Percentiles rank a stretch among this genome's conserved stretches.
These are phyloP conservation scores for Sonneratia alba DNA, from an alignment of 345 rosid species.

Conservation along the genomic window DNA sequence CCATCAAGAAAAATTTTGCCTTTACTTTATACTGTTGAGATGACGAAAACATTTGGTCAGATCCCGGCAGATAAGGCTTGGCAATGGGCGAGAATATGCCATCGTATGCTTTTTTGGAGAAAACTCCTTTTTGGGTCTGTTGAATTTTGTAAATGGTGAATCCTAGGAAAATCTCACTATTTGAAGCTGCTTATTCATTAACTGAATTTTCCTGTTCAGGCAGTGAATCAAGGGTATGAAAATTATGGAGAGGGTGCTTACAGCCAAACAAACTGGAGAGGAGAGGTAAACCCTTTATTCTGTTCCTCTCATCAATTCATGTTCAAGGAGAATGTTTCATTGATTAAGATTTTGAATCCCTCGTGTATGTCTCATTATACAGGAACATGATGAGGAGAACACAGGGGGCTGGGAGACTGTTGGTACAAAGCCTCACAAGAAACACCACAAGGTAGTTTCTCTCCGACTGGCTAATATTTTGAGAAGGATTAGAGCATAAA, in stretches of 20 bases:
- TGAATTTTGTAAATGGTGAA: not conserved
- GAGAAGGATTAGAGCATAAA: not conserved
- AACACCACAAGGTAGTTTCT: slow-evolving; percentile 36
- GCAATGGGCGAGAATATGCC: not conserved
- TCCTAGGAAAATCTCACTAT: not conserved
- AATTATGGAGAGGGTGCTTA: slow-evolving; percentile 21
- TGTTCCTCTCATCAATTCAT: not conserved
- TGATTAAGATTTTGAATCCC: too few relatives aligned
- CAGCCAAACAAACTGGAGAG: slow-evolving; percentile 17
- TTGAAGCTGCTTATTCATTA: not conserved
- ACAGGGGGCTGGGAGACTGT: too few relatives aligned
- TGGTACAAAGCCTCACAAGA: slow-evolving; percentile 38
- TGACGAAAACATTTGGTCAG: not conserved
- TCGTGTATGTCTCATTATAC: too few relatives aligned
- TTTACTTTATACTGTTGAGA: not conserved
- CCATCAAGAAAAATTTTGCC: not conserved
- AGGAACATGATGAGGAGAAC: too few relatives aligned
- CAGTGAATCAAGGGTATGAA: slow-evolving; percentile 17
- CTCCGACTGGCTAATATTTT: slow-evolving; percentile 1
- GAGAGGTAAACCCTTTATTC: slow-evolving; percentile 19
- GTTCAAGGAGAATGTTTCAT: too few relatives aligned
- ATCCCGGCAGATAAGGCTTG: not conserved
- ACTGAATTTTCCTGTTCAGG: slow-evolving; percentile 11
- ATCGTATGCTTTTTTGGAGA: not conserved
- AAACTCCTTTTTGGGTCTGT: not conserved